Base-by-base conservation (phyloP, 2,329 filamentous ascomycete genomes). In the Coniochaeta hoffmannii region DNA sequence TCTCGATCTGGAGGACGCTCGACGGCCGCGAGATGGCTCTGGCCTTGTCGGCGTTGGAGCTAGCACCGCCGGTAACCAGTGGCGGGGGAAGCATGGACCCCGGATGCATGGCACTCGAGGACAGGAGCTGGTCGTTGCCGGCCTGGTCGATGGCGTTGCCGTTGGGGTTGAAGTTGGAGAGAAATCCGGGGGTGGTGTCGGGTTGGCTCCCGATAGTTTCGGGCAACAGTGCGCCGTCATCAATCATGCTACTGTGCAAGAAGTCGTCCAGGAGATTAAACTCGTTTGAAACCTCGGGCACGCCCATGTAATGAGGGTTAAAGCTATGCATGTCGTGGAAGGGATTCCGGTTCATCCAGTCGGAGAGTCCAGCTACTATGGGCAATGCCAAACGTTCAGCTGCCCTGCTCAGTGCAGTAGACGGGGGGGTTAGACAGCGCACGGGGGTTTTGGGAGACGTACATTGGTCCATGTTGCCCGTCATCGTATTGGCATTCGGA, bases 261-360 rank as follows among this genome's bases (percentile, higher is more conserved):
- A 97, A 97, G 71, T 99, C 93, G 76, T 95, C 96, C 67, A 99
- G 83, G 53, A 97, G 77, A 68, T 97, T 96, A 71, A 96, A 97
- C 76, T 99, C 94, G 73, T 94, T 94, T 58, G 89, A 92, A 64
- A 97, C 89, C 73, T 99, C 94, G 60, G 91, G 89, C 52, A 78
- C 49, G 74, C 97, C 95, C 87, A 96, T 92, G 76, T 94, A 97
- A 67, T 89, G 94, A 57, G 90, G 88, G 73, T 97, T 90, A 67
- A 92, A 90, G 68, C 86, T 90, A 74, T 94, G 90, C 86, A 97
- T 94, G 72, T 97, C 91, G 76, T 95, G 88, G 71, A 90, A 94
- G 67, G 89, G 88, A 69, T 87, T 94, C 66, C 90, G 88, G 57
- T 85, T 80, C 67, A 91, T 79, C 87, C 89, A 93, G 68, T 90